A percentile compares a stretch with the other conserved stretches of the same genome.
Conservation (phyloP, 805 yeast genomes). For the Nakazawaea wickerhamii region DNA sequence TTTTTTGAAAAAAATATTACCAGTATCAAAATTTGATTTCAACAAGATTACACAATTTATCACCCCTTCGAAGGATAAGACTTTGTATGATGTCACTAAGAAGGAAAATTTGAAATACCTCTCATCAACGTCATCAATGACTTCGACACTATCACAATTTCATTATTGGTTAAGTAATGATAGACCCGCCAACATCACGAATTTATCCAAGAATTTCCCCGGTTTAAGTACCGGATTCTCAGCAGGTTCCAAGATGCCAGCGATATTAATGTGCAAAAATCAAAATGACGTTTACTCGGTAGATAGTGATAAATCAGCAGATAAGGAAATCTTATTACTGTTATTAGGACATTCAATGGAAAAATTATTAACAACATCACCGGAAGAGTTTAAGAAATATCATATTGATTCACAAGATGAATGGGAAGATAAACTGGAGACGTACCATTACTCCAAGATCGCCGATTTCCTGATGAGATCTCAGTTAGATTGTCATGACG, state of each 20-base stretch:
- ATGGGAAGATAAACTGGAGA: conserved; percentile 18
- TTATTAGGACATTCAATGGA: conserved; percentile 79
- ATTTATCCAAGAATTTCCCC: conserved; percentile 40
- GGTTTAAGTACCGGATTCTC: conserved; percentile 32
- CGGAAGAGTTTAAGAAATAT: conserved; percentile 41
- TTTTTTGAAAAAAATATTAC: conserved; percentile 50
- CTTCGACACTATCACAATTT: conserved; percentile 65
- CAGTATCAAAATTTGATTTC: conserved; percentile 63
- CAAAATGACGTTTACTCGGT: conserved; percentile 41
- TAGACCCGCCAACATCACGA: conserved; percentile 44
- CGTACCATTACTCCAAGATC: conserved; percentile 67
- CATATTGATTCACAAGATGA: conserved; percentile 13
- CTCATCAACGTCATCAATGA: conserved; percentile 88
- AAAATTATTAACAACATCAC: conserved; percentile 59
- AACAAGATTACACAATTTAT: conserved; percentile 50
- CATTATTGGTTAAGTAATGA: conserved; percentile 65
- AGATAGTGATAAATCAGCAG: conserved; percentile 64
- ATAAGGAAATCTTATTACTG: conserved; percentile 62
- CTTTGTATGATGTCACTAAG: conserved; percentile 43
- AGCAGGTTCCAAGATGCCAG: conserved; percentile 43
- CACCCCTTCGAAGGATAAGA: conserved; percentile 61
- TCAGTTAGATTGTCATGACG: conserved; percentile 80
- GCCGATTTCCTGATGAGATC: conserved; percentile 79
- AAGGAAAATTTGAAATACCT: conserved; percentile 37
- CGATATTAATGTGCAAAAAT: conserved; percentile 51